phyloP scores from a whole-genome alignment of 139 green algal species.

The Tetraselmis chui region DNA sequence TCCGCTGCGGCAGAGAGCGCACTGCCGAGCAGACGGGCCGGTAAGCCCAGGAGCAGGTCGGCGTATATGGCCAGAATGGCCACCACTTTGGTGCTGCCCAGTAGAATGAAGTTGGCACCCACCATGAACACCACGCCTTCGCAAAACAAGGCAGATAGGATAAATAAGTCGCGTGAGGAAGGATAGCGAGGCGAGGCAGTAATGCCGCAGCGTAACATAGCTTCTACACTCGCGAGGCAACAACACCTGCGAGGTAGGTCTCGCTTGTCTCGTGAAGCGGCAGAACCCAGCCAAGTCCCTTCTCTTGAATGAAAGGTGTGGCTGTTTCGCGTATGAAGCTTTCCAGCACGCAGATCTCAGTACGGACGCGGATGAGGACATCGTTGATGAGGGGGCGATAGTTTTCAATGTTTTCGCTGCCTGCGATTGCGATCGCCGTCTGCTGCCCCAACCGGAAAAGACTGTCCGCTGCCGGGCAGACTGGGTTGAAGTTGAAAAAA shows the following conservation, averaged over 20 bases:
- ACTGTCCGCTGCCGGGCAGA: slow-evolving; percentile 19
- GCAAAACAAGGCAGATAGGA: no score
- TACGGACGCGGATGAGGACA: slow-evolving; percentile 26
- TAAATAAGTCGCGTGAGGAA: no score
- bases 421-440: slow-evolving; percentile 5
- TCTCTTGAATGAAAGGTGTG: slow-evolving; percentile 24
- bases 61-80: slow-evolving; percentile 29
- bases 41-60: slow-evolving; percentile 13
- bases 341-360: slow-evolving; percentile 24
- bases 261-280: slow-evolving; percentile 21
- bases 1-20: slow-evolving; percentile 3
- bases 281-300: slow-evolving; percentile 23
- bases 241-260: slow-evolving; percentile 23
- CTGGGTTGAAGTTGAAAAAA: slow-evolving; percentile 22
- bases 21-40: neutral
- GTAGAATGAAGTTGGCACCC: slow-evolving; percentile 27
- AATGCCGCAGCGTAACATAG: no score
- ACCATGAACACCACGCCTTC: slow-evolving; percentile 30
- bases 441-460: slow-evolving; percentile 20
- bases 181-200: no score
- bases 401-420: slow-evolving; percentile 25
- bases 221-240: no score
- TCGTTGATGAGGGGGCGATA: slow-evolving; percentile 30
- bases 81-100: slow-evolving; percentile 27
- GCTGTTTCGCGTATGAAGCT: slow-evolving; percentile 19